A percentile compares a stretch with the other conserved stretches of the same genome.
Evolutionary conservation across 2,329 filamentous ascomycete species (phyloP).

Genomic region (Diaporthe vexans): DNA sequence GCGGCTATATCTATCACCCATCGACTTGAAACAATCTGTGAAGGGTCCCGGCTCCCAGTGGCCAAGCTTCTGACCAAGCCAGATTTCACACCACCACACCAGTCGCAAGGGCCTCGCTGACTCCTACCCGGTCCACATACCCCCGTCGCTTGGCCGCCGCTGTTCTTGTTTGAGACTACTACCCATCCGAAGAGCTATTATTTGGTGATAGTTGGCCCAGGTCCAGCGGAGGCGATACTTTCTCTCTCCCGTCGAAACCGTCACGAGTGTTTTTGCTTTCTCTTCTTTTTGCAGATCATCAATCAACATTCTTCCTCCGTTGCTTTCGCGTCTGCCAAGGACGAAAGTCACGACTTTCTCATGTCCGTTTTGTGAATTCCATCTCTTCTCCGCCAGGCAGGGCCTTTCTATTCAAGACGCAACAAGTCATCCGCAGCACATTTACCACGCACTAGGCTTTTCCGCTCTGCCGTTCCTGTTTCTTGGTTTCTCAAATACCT

Average conservation of each 20-base stretch:
- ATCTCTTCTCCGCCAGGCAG: constrained; percentile 25
- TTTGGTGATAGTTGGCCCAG: constrained; percentile 17
- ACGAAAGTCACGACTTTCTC: constrained; percentile 21
- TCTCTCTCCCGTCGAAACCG: not conserved
- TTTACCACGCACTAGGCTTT: constrained; percentile 17
- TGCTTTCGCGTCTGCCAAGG: constrained; percentile 17
- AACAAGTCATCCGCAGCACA: not conserved
- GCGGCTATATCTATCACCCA: constrained; percentile 31
- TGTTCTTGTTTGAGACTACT: constrained; percentile 26
- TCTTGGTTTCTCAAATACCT: constrained; percentile 28
- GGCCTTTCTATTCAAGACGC: constrained; percentile 8
- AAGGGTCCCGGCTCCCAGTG: constrained; percentile 27
- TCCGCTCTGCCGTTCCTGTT: constrained; percentile 31
- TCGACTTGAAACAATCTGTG: constrained; percentile 29
- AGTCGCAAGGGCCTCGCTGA: constrained; percentile 27
- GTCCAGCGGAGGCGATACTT: not conserved
- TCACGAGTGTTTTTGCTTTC: not conserved
- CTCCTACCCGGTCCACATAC: not conserved
- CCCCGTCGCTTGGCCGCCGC: constrained; percentile 29
- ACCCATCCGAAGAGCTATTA: constrained; percentile 1
- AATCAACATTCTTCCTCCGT: constrained; percentile 10
- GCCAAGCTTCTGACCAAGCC: constrained; percentile 22
- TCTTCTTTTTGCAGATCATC: constrained; percentile 12
- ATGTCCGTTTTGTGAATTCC: constrained; percentile 18
- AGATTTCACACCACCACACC: constrained; percentile 3